phyloP scores from a whole-genome alignment of 1,284 basidiomycete species.

The Golubevia pallescens region DNA sequence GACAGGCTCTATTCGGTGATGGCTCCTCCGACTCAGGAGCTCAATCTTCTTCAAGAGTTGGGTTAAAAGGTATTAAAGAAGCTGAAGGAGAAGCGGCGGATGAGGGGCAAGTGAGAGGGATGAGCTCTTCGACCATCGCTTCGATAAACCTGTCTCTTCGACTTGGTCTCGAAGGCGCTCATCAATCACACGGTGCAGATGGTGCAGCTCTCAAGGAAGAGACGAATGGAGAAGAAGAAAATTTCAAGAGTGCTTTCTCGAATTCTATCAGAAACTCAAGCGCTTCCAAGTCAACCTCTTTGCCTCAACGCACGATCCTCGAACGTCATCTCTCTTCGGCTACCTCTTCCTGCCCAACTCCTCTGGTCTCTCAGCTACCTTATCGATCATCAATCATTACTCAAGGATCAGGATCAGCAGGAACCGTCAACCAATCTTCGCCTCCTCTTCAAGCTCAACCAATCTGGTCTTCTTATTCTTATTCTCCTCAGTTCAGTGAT shows the following conservation, averaged over 20 bases:
- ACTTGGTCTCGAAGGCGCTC: neutral
- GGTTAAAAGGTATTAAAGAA: neutral
- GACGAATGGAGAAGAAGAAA: neutral
- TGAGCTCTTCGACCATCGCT: neutral
- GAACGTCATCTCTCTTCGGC: neutral
- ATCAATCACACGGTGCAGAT: too few relatives aligned
- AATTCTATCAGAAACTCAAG: too few relatives aligned
- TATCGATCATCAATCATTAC: too few relatives aligned
- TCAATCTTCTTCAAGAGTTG: neutral
- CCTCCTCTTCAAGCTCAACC: too few relatives aligned
- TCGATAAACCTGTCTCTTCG: neutral
- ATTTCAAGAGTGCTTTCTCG: neutral
- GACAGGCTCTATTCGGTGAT: neutral
- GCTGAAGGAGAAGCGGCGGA: neutral
- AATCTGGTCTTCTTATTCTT: neutral
- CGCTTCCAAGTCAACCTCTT: neutral
- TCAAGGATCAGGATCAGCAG: too few relatives aligned
- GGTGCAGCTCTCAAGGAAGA: neutral
- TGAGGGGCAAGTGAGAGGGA: neutral
- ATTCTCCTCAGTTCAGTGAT: neutral
- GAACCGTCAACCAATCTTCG: too few relatives aligned
- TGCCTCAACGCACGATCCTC: neutral
- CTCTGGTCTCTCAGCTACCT: too few relatives aligned
- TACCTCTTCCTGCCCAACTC: neutral
- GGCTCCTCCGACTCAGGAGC: neutral